phyloP scores from a whole-genome alignment of 148 eudicot genomes.

The Nepenthes gracilis region DNA sequence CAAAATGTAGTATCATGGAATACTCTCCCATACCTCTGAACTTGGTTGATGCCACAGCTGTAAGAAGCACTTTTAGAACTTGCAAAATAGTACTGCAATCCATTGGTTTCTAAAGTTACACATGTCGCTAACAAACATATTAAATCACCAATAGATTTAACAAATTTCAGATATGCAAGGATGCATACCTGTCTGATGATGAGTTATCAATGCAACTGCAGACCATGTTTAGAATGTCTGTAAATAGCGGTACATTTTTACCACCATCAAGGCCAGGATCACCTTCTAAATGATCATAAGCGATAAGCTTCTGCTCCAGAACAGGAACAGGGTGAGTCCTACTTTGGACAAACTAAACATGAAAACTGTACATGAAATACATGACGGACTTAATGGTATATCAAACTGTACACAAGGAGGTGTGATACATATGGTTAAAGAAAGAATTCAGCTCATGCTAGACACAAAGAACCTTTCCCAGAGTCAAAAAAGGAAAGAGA shows the following conservation, averaged over 20 bases:
- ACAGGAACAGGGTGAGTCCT: slow-evolving; percentile 8
- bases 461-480: neutral
- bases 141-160: neutral
- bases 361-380: neutral
- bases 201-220: slow-evolving; percentile 89
- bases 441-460: neutral
- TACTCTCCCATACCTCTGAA: slow-evolving; percentile 63
- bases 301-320: slow-evolving; percentile 81
- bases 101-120: slow-evolving; percentile 6
- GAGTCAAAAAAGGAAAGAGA: neutral
- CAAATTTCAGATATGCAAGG: slow-evolving; percentile 1
- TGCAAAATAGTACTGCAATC: slow-evolving; percentile 83
- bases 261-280: slow-evolving; percentile 98
- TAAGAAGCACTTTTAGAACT: slow-evolving; percentile 94
- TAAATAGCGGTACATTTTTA: slow-evolving; percentile 55
- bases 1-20: neutral
- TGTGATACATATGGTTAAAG: neutral
- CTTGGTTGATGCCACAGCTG: slow-evolving; percentile 89
- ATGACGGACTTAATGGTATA: neutral
- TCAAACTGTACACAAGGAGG: neutral
- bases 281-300: slow-evolving; percentile 94
- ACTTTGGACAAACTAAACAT: slow-evolving; percentile 2
- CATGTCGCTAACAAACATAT: slow-evolving; percentile 4
- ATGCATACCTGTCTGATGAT: slow-evolving; percentile 75
- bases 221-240: slow-evolving; percentile 74